phyloP scores from a whole-genome alignment of 495 filamentous ascomycete species.

The Aspergillus ostianus region DNA sequence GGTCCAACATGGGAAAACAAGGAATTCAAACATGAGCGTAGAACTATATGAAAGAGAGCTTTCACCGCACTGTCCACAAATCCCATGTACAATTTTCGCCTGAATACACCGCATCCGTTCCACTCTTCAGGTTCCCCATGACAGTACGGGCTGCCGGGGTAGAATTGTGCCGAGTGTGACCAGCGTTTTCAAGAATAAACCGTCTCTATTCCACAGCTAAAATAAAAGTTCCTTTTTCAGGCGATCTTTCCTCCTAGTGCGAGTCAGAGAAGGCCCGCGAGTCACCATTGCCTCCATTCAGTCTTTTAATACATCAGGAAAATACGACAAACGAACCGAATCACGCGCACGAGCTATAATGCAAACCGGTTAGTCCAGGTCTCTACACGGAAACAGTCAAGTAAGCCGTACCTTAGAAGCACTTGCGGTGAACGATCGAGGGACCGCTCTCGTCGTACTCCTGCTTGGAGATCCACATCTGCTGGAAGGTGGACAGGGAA shows the following conservation, averaged over 20 bases:
- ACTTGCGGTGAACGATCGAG: slow-evolving; percentile 99
- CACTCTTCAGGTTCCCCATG: slow-evolving; percentile 6
- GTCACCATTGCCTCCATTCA: slow-evolving; percentile 43
- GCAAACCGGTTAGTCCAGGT: neutral
- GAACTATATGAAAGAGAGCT: slow-evolving; percentile 31
- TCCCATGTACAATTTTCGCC: slow-evolving; percentile 23
- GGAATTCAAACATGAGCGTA: slow-evolving; percentile 27
- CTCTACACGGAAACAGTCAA: neutral
- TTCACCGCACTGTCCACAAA: slow-evolving; percentile 24
- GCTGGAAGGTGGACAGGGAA: slow-evolving; percentile 99
- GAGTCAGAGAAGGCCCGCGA: slow-evolving; percentile 46
- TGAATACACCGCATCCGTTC: slow-evolving; percentile 15
- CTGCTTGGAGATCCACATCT: slow-evolving; percentile 99
- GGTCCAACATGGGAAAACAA: slow-evolving; percentile 20
- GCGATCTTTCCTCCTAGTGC: slow-evolving; percentile 46
- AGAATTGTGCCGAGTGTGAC: slow-evolving; percentile 20
- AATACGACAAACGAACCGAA: slow-evolving; percentile 45
- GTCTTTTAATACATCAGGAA: slow-evolving; percentile 52
- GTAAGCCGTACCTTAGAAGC: slow-evolving; percentile 73
- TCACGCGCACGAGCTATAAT: slow-evolving; percentile 23
- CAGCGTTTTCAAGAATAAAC: slow-evolving; percentile 26
- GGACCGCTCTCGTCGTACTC: slow-evolving; percentile 99
- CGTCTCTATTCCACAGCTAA: slow-evolving; percentile 50
- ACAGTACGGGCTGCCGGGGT: slow-evolving; percentile 17
- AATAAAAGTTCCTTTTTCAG: slow-evolving; percentile 49